These are phyloP conservation scores for Neostapfia colusana DNA, from an alignment of 176 grass and related monocot species.

Conservation along the genomic window DNA sequence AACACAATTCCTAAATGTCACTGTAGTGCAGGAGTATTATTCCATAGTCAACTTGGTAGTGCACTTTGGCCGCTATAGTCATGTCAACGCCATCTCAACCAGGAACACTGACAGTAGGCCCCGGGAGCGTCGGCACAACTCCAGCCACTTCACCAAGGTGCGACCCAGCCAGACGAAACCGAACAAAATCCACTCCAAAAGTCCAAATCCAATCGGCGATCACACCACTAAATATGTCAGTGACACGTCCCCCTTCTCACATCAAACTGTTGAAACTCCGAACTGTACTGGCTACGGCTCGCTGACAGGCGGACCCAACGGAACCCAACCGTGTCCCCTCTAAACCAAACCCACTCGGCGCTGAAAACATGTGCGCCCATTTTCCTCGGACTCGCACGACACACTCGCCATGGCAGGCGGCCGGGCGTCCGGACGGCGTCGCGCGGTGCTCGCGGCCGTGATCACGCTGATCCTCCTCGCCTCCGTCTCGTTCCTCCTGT, in stretches of 20 bases:
- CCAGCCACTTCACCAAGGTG: conserved; percentile 42
- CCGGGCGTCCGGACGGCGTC: conserved; percentile 42
- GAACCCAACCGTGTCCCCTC: conserved; percentile 3
- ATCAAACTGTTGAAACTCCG: conserved; percentile 2
- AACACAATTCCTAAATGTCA: neutral
- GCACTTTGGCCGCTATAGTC: neutral
- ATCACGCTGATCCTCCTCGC: conserved; percentile 55
- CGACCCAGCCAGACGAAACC: conserved; percentile 34
- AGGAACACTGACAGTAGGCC: conserved; percentile 10
- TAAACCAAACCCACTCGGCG: conserved; percentile 28
- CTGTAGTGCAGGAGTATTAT: neutral
- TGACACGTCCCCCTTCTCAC: neutral
- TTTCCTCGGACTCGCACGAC: conserved; percentile 22
- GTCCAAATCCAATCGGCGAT: conserved; percentile 14
- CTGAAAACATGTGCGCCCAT: conserved; percentile 7
- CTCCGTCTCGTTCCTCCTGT: conserved; percentile 47
- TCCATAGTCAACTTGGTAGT: neutral
- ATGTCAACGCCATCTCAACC: neutral
- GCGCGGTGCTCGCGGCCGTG: conserved; percentile 53
- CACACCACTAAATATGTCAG: conserved; percentile 20
- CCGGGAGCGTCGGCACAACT: neutral
- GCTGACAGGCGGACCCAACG: neutral
- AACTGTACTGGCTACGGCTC: neutral
- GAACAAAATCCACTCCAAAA: conserved; percentile 28
- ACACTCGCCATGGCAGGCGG: conserved; percentile 59